These are phyloP conservation scores for Pleurotus salmoneostramineus DNA, from an alignment of 768 basidiomycete genomes.

Conservation along the genomic window DNA sequence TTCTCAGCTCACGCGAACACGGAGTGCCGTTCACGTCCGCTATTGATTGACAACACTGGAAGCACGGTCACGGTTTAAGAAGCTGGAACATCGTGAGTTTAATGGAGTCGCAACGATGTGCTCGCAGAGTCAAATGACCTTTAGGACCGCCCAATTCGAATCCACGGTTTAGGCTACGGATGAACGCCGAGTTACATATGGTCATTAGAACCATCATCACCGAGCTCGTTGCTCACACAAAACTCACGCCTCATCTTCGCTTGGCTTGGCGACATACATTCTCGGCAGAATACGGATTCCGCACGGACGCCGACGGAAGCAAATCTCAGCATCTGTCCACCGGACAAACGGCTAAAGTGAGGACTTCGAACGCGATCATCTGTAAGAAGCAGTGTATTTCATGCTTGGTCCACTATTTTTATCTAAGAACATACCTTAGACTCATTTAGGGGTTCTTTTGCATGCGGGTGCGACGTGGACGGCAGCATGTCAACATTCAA, in stretches of 20 bases:
- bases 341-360: background rate
- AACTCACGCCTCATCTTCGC: background rate
- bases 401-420: background rate
- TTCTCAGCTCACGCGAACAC: background rate
- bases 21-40: background rate
- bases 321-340: background rate
- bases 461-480: constrained; percentile 7
- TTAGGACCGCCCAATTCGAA: too few species aligned
- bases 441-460: background rate
- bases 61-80: too few species aligned
- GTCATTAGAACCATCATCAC: background rate
- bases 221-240: background rate
- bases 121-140: too few species aligned
- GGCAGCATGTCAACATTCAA: background rate
- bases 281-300: constrained; percentile 4
- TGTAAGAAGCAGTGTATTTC: background rate
- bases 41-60: background rate
- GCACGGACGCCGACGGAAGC: background rate
- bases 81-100: too few species aligned
- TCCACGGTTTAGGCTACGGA: too few species aligned
- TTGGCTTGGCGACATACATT: background rate
- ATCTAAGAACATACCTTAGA: background rate
- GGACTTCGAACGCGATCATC: background rate
- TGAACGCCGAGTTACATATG: background rate
- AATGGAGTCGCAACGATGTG: too few species aligned